These are phyloP conservation scores for Musa beccarii DNA, from an alignment of 176 grass and related monocot species.

Conservation along the genomic window DNA sequence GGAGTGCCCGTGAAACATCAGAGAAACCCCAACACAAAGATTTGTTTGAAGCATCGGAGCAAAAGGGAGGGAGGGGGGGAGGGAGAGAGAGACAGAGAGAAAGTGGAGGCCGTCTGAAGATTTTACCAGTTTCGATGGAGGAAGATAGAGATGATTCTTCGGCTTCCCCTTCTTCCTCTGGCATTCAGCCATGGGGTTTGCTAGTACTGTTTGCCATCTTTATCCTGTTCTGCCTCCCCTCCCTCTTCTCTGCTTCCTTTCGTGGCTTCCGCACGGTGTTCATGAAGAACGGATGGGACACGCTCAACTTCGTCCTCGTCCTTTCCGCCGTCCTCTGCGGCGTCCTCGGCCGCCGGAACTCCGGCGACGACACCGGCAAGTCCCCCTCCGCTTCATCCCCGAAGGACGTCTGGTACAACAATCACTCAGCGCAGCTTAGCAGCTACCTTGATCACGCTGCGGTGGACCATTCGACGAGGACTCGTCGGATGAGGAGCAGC, in stretches of 20 bases:
- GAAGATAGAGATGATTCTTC: not conserved
- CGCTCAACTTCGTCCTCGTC: conserved; percentile 75
- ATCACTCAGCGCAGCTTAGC: conserved; percentile 2
- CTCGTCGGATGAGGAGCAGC: conserved; percentile 66
- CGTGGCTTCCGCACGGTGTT: conserved; percentile 11
- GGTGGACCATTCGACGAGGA: not conserved
- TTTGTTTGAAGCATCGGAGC: not conserved
- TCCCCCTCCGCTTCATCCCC: not conserved
- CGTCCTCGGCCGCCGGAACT: conserved; percentile 44
- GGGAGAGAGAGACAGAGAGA: not conserved
- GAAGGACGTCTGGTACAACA: not conserved
- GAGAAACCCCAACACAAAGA: no score
- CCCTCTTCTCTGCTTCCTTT: conserved; percentile 14
- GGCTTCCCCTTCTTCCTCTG: conserved; percentile 20
- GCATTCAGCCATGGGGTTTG: conserved; percentile 54
- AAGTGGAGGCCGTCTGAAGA: not conserved
- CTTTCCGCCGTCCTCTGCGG: conserved; percentile 78
- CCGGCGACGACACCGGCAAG: conserved; percentile 10
- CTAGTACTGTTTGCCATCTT: conserved; percentile 57
- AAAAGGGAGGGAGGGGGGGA: not conserved
- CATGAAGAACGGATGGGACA: conserved; percentile 70
- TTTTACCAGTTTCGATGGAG: not conserved
- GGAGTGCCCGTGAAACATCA: no score
- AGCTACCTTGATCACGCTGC: not conserved
- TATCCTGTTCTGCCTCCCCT: conserved; percentile 55